phyloP scores from a whole-genome alignment of 352 stramenopile genomes.

The Globisporangium spiculum region DNA sequence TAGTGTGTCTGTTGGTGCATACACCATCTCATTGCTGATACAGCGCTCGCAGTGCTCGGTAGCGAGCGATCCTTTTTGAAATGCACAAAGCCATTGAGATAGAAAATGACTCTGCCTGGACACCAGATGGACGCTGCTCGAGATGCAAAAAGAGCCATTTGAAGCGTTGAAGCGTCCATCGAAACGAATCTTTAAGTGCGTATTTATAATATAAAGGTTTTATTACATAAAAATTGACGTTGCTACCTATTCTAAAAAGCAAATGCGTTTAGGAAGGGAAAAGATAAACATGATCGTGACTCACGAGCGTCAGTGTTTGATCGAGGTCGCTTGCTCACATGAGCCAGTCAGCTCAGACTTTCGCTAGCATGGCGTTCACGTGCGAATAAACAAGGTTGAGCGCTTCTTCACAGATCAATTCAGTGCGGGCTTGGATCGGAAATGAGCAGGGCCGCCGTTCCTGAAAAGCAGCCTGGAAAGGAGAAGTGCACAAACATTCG shows the following conservation, averaged over 20 bases:
- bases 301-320: neutral
- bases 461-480: neutral
- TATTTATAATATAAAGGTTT: neutral
- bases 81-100: slow-evolving; percentile 16
- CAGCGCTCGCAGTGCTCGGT: neutral
- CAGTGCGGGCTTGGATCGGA: neutral
- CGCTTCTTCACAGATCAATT: neutral
- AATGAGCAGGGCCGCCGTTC: neutral
- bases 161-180: neutral
- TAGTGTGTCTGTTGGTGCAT: neutral
- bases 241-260: neutral
- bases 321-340: neutral
- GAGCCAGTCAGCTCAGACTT: neutral
- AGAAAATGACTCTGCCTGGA: slow-evolving; percentile 23
- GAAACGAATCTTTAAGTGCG: neutral
- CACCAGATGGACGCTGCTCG: slow-evolving; percentile 21
- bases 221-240: neutral
- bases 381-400: neutral
- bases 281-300: neutral
- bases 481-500: neutral
- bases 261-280: neutral
- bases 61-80: neutral
- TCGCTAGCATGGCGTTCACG: neutral
- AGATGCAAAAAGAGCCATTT: slow-evolving; percentile 24
- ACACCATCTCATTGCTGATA: neutral